These are phyloP conservation scores for Sicyos edulis DNA, from an alignment of 306 rosid genomes.

Conservation along the genomic window DNA sequence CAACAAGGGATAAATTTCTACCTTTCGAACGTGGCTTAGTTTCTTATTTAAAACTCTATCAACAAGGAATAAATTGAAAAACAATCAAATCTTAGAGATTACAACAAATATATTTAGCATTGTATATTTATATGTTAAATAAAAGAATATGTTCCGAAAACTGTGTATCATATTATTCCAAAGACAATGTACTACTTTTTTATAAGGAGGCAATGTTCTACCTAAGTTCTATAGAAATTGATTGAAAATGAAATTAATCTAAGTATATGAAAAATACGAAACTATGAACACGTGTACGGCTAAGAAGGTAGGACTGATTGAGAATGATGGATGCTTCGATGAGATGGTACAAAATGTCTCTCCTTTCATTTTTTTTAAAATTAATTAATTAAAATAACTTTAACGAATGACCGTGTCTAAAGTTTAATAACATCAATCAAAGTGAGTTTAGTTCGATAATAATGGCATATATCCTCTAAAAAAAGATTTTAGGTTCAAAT, in stretches of 20 bases:
- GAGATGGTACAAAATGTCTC: constrained; percentile 12
- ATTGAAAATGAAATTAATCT: neutral
- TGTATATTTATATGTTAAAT: neutral
- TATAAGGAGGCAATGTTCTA: no score
- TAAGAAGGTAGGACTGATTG: constrained; percentile 22
- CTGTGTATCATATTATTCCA: neutral
- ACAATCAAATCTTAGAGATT: neutral
- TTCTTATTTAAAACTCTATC: no score
- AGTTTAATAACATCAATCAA: no score
- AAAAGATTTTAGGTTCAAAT: no score
- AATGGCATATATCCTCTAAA: no score
- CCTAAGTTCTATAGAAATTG: neutral
- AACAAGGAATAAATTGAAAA: neutral
- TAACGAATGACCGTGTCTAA: no score
- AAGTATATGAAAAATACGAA: constrained; percentile 1
- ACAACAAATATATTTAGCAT: neutral
- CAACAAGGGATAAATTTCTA: no score
- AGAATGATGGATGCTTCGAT: constrained; percentile 23
- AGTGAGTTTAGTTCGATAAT: no score
- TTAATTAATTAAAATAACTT: no score
- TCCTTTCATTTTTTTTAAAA: neutral
- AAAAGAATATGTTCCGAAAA: neutral
- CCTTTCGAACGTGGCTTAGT: neutral
- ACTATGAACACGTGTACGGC: constrained; percentile 52
- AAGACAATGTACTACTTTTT: neutral